phyloP scores from a whole-genome alignment of 1,284 basidiomycete genomes.

The Pascua sp. region DNA sequence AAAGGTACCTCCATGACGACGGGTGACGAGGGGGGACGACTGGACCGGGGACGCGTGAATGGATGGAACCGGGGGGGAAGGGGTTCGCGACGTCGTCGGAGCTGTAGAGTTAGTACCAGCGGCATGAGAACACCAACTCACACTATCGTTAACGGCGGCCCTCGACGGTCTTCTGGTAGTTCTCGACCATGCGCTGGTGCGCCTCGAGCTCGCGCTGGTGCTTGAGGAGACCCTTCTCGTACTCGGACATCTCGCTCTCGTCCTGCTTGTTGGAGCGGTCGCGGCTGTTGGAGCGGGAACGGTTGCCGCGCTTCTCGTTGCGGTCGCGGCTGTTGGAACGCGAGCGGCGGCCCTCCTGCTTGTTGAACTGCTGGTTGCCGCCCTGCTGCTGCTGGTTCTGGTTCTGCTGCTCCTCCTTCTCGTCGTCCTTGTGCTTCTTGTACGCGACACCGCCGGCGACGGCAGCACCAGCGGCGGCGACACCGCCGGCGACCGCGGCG shows the following conservation, averaged over 20 bases:
- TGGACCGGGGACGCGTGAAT: too few species aligned
- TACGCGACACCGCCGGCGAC: neutral
- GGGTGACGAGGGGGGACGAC: neutral
- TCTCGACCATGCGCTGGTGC: conserved; percentile 7
- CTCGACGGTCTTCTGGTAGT: conserved; percentile 7
- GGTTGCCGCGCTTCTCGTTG: too few species aligned
- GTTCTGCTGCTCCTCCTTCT: neutral
- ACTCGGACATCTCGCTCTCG: conserved; percentile 1
- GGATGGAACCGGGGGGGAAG: too few species aligned
- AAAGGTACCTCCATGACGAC: neutral
- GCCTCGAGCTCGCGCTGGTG: conserved; percentile 11
- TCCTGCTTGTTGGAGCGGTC: neutral
- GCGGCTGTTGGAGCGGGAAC: neutral
- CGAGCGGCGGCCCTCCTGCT: too few species aligned
- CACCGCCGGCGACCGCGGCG: neutral
- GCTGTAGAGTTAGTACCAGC: too few species aligned
- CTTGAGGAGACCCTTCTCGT: conserved; percentile 5
- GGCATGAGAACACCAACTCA: too few species aligned
- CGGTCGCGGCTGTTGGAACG: neutral
- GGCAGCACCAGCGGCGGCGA: neutral
- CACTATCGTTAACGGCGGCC: neutral
- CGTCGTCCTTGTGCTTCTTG: neutral
- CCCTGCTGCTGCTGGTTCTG: neutral
- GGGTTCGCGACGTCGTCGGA: too few species aligned
- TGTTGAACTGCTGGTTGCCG: neutral